phyloP scores from a whole-genome alignment of 495 filamentous ascomycete genomes.

The Talaromyces liani region DNA sequence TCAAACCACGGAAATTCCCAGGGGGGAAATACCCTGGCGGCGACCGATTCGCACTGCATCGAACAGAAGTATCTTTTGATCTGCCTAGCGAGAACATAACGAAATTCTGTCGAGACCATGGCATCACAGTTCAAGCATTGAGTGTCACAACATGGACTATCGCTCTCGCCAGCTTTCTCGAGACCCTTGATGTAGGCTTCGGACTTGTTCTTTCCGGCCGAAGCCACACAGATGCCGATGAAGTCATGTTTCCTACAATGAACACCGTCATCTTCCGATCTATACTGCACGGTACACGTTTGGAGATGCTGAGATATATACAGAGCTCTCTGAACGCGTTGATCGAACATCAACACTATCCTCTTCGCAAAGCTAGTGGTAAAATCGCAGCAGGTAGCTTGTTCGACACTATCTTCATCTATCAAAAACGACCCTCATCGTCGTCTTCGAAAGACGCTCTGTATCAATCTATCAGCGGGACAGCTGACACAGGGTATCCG shows the following conservation, averaged over 20 bases:
- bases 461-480: constrained; percentile 50
- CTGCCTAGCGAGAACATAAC: constrained; percentile 25
- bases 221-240: constrained; percentile 46
- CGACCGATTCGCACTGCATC: constrained; percentile 28
- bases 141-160: constrained; percentile 60
- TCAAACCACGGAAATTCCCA: constrained; percentile 21
- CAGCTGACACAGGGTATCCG: constrained; percentile 64
- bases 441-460: constrained; percentile 17
- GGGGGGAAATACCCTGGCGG: constrained; percentile 26
- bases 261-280: constrained; percentile 62
- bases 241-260: constrained; percentile 70
- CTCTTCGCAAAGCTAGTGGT: constrained; percentile 47
- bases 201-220: constrained; percentile 67
- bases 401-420: constrained; percentile 68
- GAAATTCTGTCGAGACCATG: constrained; percentile 46
- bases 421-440: constrained; percentile 37
- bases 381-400: constrained; percentile 21
- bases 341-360: constrained; percentile 56
- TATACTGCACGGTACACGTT: constrained; percentile 52
- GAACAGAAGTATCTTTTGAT: constrained; percentile 39
- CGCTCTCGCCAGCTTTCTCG: constrained; percentile 46
- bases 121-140: constrained; percentile 57
- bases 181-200: constrained; percentile 57
- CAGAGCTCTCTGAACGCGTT: constrained; percentile 44
- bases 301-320: constrained; percentile 56